Evolutionary conservation across 345 rosid genomes (phyloP).

Genomic region (Raphanus raphanistrum): DNA sequence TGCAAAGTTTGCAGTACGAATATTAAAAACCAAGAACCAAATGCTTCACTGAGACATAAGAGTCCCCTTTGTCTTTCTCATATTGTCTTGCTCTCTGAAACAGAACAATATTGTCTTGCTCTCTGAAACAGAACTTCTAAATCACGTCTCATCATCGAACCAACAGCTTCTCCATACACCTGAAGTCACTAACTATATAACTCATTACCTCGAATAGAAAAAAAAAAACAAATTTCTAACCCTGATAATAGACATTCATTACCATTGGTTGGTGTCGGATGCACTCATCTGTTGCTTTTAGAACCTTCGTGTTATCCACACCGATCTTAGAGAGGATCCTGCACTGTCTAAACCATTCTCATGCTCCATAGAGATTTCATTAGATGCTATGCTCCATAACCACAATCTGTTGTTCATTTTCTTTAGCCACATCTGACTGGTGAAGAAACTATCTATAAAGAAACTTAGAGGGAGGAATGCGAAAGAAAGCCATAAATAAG

Average conservation of each 20-base stretch:
- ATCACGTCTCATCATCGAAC: too few species aligned
- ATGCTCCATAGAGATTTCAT: conserved; percentile 91
- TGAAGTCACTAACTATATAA: not conserved
- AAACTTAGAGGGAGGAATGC: too few species aligned
- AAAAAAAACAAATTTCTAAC: not conserved
- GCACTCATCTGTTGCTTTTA: conserved; percentile 85
- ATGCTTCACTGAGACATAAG: too few species aligned
- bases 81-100: too few species aligned
- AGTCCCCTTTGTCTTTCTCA: too few species aligned
- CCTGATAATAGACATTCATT: not conserved
- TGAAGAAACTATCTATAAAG: conserved; percentile 64
- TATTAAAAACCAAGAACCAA: too few species aligned
- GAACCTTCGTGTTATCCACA: conserved; percentile 82
- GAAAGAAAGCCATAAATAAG: too few species aligned
- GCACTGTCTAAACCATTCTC: conserved; percentile 94
- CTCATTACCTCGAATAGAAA: not conserved
- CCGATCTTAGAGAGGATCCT: conserved; percentile 81
- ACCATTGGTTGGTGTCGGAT: conserved; percentile 97
- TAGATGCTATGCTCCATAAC: conserved; percentile 83
- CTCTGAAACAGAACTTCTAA: too few species aligned
- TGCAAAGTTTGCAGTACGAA: too few species aligned
- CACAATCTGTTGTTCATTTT: conserved; percentile 89
- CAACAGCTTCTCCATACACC: too few species aligned
- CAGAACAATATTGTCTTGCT: too few species aligned
- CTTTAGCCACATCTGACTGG: conserved; percentile 84